These are phyloP conservation scores for Fraxinus paxiana DNA, from an alignment of 305 asterid species.

Conservation along the genomic window DNA sequence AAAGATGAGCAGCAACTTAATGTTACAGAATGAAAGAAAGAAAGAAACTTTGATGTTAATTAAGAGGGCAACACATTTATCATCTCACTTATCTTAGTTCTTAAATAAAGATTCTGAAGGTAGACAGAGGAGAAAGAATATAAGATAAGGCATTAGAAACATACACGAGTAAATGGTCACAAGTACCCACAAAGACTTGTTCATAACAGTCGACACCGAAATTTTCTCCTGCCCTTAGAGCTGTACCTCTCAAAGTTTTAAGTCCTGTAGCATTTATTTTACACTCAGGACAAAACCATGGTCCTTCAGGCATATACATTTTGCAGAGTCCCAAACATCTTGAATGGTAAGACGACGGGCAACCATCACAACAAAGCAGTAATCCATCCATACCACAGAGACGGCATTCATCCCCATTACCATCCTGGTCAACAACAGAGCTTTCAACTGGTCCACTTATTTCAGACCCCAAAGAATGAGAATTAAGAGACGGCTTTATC, in stretches of 20 bases:
- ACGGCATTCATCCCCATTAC: slow-evolving; percentile 91
- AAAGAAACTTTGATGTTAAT: neutral
- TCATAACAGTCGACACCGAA: slow-evolving; percentile 69
- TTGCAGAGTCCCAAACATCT: slow-evolving; percentile 91
- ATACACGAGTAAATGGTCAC: slow-evolving; percentile 92
- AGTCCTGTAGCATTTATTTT: slow-evolving; percentile 56
- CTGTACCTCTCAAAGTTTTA: slow-evolving; percentile 42
- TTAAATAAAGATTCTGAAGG: slow-evolving; percentile 11
- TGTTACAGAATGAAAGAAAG: slow-evolving; percentile 20
- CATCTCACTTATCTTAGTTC: slow-evolving; percentile 16
- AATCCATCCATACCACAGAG: slow-evolving; percentile 98
- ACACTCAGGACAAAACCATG: slow-evolving; percentile 98
- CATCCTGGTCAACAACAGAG: slow-evolving; percentile 55
- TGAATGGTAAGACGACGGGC: slow-evolving; percentile 86
- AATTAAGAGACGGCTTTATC: slow-evolving; percentile 23
- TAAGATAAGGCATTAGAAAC: slow-evolving; percentile 35
- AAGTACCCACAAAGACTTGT: slow-evolving; percentile 73
- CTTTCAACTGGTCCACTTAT: slow-evolving; percentile 36
- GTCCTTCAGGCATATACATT: slow-evolving; percentile 67
- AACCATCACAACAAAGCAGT: slow-evolving; percentile 93
- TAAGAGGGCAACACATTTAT: slow-evolving; percentile 8
- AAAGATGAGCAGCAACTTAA: slow-evolving; percentile 17
- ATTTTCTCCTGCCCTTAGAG: slow-evolving; percentile 62
- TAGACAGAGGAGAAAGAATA: slow-evolving; percentile 19
- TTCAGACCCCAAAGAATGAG: slow-evolving; percentile 32